Evolutionary conservation across 2,329 filamentous ascomycete genomes (phyloP).

Genomic region (Cryphonectria naterciae): DNA sequence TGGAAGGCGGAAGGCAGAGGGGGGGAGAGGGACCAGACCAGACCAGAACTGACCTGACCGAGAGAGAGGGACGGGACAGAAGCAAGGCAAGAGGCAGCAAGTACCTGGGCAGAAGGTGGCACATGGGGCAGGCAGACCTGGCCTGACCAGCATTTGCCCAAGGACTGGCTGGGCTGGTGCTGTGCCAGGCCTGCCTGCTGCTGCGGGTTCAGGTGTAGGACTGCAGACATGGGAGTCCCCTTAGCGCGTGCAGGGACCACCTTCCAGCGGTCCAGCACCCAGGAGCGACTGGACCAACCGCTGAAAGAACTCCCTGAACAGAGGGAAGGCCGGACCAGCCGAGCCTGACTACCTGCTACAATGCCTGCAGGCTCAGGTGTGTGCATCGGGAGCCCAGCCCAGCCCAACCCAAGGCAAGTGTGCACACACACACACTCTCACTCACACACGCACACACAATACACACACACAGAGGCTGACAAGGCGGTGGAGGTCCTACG

Average conservation of each 20-base stretch:
- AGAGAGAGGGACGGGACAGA: neutral
- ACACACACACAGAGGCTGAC: neutral
- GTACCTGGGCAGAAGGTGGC: conserved; percentile 1
- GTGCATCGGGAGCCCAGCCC: too few species aligned
- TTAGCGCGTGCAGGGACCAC: conserved; percentile 17
- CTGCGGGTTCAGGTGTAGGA: conserved; percentile 6
- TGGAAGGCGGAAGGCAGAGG: neutral
- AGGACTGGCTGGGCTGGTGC: neutral
- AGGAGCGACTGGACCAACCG: neutral
- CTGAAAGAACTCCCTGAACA: neutral
- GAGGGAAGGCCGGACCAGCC: neutral
- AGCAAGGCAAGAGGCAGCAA: neutral
- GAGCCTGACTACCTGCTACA: neutral
- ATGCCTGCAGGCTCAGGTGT: neutral
- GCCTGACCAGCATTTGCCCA: neutral
- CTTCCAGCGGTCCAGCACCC: neutral
- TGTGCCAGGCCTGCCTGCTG: conserved; percentile 4
- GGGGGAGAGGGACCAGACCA: neutral
- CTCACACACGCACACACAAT: neutral
- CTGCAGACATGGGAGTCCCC: conserved; percentile 2
- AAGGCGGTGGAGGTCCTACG: conserved; percentile 15
- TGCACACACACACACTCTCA: neutral
- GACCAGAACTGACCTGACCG: neutral
- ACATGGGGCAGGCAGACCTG: conserved; percentile 7
- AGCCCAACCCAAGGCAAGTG: neutral